Evolutionary conservation across 371 early-diverging fungal species (phyloP).

Genomic region (Haplosporangium sp.): DNA sequence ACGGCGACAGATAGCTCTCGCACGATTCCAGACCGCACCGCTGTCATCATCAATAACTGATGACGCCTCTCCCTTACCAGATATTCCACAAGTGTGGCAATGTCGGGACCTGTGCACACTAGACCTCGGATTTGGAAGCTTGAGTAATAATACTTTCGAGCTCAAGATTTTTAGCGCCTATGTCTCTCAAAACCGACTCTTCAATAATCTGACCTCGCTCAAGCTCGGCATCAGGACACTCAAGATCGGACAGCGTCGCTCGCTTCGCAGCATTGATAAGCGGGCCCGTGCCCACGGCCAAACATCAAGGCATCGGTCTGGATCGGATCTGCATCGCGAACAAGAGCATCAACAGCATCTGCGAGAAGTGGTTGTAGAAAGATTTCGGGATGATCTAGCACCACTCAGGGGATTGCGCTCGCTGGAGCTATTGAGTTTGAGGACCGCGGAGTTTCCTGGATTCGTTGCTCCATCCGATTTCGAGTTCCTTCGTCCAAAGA

Average conservation of each 20-base stretch:
- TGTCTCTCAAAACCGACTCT: slow-evolving; percentile 7
- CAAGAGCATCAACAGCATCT: no score
- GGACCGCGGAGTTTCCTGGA: neutral
- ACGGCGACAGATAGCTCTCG: slow-evolving; percentile 15
- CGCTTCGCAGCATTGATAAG: neutral
- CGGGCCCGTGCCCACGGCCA: neutral
- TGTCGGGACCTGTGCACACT: slow-evolving; percentile 21
- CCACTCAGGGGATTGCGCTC: neutral
- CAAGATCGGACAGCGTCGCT: slow-evolving; percentile 16
- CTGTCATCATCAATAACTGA: neutral
- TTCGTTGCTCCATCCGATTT: slow-evolving; percentile 27
- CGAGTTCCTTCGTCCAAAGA: slow-evolving; percentile 21
- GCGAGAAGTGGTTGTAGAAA: no score
- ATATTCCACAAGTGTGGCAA: slow-evolving; percentile 7
- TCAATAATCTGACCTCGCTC: slow-evolving; percentile 18
- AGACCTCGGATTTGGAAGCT: neutral
- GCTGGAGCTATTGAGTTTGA: slow-evolving; percentile 6
- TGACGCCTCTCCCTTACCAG: neutral
- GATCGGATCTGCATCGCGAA: neutral
- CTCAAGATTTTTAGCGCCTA: slow-evolving; percentile 1
- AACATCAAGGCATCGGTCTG: neutral
- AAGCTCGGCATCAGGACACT: neutral
- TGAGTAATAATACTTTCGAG: neutral
- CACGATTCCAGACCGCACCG: slow-evolving; percentile 12
- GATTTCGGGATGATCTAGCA: slow-evolving; percentile 12